Conservation (phyloP, 495 filamentous ascomycete genomes). For the Elaphomyces granulatus region DNA sequence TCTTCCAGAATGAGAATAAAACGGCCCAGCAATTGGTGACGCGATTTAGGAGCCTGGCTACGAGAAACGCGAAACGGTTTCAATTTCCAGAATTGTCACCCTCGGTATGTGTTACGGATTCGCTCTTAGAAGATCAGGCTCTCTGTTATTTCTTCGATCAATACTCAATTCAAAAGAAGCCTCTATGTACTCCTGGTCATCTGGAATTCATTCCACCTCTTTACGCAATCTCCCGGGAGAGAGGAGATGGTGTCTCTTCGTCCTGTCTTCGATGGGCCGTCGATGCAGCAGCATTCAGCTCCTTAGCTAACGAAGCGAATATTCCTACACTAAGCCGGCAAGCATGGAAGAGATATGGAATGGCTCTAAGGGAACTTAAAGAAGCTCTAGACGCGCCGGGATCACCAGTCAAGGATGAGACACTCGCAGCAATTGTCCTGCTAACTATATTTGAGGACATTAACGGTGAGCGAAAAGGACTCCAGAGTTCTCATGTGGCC, state of each 20-base stretch:
- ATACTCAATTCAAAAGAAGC: constrained; percentile 15
- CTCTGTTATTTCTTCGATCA: constrained; percentile 34
- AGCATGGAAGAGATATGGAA: constrained; percentile 24
- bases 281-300: constrained; percentile 26
- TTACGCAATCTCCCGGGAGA: constrained; percentile 20
- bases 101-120: constrained; percentile 19
- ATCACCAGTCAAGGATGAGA: constrained; percentile 27
- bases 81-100: no score
- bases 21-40: constrained; percentile 20
- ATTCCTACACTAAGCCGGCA: constrained; percentile 17
- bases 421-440: constrained; percentile 27
- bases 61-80: no score
- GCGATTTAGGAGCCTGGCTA: constrained; percentile 6
- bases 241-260: constrained; percentile 7
- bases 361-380: constrained; percentile 20
- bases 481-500: constrained; percentile 28
- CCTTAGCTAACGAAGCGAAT: constrained; percentile 21
- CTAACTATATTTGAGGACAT: constrained; percentile 31
- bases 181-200: constrained; percentile 9
- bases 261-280: constrained; percentile 26
- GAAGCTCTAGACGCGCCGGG: constrained; percentile 17
- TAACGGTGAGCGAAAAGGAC: constrained; percentile 24
- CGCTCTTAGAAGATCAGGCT: constrained; percentile 28
- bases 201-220: constrained; percentile 25
- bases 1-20: constrained; percentile 28